Percentiles rank a stretch among this genome's conserved stretches.
These are phyloP conservation scores for Fusarium musae DNA, from an alignment of 2,329 filamentous ascomycete species.

Conservation along the genomic window DNA sequence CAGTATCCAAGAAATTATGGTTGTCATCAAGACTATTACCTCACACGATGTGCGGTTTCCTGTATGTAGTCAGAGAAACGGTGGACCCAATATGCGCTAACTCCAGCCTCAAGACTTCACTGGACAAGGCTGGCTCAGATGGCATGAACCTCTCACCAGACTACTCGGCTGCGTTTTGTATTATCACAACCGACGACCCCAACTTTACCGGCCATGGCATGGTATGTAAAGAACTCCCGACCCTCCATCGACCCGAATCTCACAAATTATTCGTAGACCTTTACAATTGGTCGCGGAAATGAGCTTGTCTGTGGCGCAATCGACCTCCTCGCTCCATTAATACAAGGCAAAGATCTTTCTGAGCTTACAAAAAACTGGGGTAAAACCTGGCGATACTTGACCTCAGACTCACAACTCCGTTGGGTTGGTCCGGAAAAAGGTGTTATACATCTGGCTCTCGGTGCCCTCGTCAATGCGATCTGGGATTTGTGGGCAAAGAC, in stretches of 20 bases:
- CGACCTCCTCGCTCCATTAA: slow-evolving; percentile 78
- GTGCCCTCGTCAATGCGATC: slow-evolving; percentile 89
- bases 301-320: slow-evolving; percentile 91
- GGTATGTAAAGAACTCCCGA: slow-evolving; percentile 55
- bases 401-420: slow-evolving; percentile 86
- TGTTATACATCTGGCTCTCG: slow-evolving; percentile 89
- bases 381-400: slow-evolving; percentile 87
- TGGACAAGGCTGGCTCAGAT: slow-evolving; percentile 93
- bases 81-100: rapidly evolving
- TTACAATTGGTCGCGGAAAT: slow-evolving; percentile 89
- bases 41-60: not conserved
- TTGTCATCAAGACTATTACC: not conserved
- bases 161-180: slow-evolving; percentile 92
- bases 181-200: slow-evolving; percentile 79
- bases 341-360: slow-evolving; percentile 78
- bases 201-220: slow-evolving; percentile 79
- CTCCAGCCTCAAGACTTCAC: slow-evolving; percentile 66
- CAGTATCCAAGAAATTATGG: not conserved
- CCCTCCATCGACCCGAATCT: not conserved
- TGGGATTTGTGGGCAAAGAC: slow-evolving; percentile 97
- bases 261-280: slow-evolving; percentile 59
- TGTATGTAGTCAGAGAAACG: not conserved
- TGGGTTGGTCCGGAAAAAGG: slow-evolving; percentile 97
- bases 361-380: slow-evolving; percentile 84
- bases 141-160: slow-evolving; percentile 95